These are phyloP conservation scores for Purpureocillium lavendulum DNA, from an alignment of 2,329 filamentous ascomycete genomes.

Conservation along the genomic window DNA sequence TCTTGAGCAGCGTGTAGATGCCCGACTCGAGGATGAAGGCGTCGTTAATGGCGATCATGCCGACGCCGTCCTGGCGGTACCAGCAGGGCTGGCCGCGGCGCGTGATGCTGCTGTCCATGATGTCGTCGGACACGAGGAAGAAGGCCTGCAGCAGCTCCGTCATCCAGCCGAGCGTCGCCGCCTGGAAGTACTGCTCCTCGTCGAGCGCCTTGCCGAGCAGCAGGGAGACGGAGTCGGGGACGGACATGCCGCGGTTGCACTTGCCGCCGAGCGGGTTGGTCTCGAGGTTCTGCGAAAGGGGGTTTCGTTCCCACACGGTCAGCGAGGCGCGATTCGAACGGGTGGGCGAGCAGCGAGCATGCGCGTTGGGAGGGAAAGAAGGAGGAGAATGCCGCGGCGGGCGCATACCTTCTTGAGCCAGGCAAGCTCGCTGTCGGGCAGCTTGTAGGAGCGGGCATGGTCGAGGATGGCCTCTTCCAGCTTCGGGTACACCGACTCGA, in stretches of 20 bases:
- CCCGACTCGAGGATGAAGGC: conserved; percentile 87
- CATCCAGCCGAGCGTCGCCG: conserved; percentile 89
- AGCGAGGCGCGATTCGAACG: no score
- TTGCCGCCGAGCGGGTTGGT: conserved; percentile 89
- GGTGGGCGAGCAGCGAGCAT: no score
- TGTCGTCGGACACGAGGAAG: conserved; percentile 97
- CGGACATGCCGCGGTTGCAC: conserved; percentile 98
- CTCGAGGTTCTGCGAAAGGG: conserved; percentile 60
- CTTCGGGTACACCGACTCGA: conserved; percentile 83
- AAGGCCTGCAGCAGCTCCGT: conserved; percentile 97
- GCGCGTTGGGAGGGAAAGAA: neutral
- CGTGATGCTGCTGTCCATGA: conserved; percentile 95
- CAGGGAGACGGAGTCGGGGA: conserved; percentile 80
- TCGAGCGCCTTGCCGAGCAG: conserved; percentile 64
- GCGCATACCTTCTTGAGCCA: conserved; percentile 73
- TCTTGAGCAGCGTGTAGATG: conserved; percentile 89
- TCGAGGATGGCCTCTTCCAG: conserved; percentile 75
- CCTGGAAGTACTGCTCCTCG: conserved; percentile 78
- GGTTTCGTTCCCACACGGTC: neutral
- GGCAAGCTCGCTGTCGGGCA: conserved; percentile 70
- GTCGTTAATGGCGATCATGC: conserved; percentile 97
- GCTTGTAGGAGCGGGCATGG: conserved; percentile 72
- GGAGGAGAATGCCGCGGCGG: neutral
- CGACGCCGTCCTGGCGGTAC: conserved; percentile 84
- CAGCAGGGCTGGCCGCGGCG: conserved; percentile 92